Evolutionary conservation across 2,329 filamentous ascomycete genomes (phyloP).

Genomic region (Coleophoma eucalyptorum): DNA sequence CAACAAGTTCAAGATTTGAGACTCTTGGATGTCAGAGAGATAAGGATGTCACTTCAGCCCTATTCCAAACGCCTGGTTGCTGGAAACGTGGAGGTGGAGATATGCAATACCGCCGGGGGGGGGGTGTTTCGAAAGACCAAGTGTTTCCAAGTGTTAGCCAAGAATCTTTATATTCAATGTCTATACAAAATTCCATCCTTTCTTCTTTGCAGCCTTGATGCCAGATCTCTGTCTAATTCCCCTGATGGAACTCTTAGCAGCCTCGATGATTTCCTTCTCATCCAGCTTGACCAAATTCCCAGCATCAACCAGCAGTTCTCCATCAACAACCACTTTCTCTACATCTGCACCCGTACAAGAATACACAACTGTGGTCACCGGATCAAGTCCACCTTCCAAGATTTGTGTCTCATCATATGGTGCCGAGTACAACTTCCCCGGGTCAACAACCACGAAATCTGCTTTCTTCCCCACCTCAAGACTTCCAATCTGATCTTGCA

Average conservation of each 20-base stretch:
- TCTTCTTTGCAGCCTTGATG: slow-evolving; percentile 11
- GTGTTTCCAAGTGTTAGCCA: too few species aligned
- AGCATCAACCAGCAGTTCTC: slow-evolving; percentile 17
- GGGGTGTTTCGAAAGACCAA: background rate
- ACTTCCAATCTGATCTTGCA: slow-evolving; percentile 49
- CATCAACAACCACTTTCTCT: slow-evolving; percentile 23
- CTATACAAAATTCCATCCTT: slow-evolving; percentile 17
- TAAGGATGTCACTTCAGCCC: too few species aligned
- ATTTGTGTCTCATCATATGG: slow-evolving; percentile 32
- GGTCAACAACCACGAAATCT: slow-evolving; percentile 52
- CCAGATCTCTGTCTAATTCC: slow-evolving; percentile 17
- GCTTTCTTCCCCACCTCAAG: slow-evolving; percentile 49
- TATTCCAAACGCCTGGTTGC: too few species aligned
- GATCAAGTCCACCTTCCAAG: slow-evolving; percentile 28
- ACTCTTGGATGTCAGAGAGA: too few species aligned
- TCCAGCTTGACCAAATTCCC: slow-evolving; percentile 19
- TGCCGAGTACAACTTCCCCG: slow-evolving; percentile 16
- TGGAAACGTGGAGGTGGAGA: too few species aligned
- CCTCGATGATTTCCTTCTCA: slow-evolving; percentile 15
- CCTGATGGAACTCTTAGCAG: slow-evolving; percentile 12
- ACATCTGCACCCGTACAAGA: slow-evolving; percentile 20
- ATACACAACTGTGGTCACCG: slow-evolving; percentile 31
- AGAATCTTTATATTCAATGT: background rate
- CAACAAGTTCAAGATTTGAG: too few species aligned
- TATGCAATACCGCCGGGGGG: too few species aligned